Evolutionary conservation across 1,284 basidiomycete species (phyloP).

Genomic region (Leccinum subrobustum): DNA sequence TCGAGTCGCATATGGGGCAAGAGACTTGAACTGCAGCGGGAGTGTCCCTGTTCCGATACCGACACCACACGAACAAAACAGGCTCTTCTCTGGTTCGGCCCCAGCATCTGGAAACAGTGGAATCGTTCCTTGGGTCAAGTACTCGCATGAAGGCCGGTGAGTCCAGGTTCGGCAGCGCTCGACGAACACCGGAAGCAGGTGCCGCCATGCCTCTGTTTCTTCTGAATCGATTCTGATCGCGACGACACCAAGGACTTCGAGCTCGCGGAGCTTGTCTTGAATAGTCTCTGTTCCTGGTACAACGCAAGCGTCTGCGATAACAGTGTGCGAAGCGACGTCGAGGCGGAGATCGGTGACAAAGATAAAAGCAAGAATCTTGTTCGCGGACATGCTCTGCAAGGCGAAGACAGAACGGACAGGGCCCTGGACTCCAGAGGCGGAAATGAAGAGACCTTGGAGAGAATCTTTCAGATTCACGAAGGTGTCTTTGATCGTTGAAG

Average conservation of each 20-base stretch:
- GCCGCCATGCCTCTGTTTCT: conserved; percentile 44
- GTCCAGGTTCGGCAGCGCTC: conserved; percentile 55
- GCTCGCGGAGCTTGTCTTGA: not conserved
- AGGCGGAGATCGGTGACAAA: conserved; percentile 42
- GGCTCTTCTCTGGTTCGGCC: conserved; percentile 27
- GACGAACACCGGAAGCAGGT: conserved; percentile 44
- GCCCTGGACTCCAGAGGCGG: conserved; percentile 23
- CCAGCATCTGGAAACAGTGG: conserved; percentile 32
- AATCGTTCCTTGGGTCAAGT: conserved; percentile 31
- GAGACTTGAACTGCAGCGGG: conserved; percentile 21
- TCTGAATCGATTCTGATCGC: conserved; percentile 16
- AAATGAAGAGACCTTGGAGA: conserved; percentile 33
- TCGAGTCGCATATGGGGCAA: conserved; percentile 45
- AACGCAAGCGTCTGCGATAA: conserved; percentile 45
- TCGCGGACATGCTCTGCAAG: conserved; percentile 29
- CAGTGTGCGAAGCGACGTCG: conserved; percentile 44
- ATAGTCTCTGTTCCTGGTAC: conserved; percentile 33
- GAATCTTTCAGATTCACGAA: conserved; percentile 35
- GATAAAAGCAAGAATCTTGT: conserved; percentile 37
- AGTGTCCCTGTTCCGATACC: conserved; percentile 39
- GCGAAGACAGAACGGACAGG: conserved; percentile 27
- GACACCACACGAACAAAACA: conserved; percentile 46
- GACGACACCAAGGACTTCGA: conserved; percentile 17
- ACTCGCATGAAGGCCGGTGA: conserved; percentile 44
- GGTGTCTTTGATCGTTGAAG: conserved; percentile 12